Conservation (phyloP, 169 alveolate genomes). For the Eimeria falciformis region DNA sequence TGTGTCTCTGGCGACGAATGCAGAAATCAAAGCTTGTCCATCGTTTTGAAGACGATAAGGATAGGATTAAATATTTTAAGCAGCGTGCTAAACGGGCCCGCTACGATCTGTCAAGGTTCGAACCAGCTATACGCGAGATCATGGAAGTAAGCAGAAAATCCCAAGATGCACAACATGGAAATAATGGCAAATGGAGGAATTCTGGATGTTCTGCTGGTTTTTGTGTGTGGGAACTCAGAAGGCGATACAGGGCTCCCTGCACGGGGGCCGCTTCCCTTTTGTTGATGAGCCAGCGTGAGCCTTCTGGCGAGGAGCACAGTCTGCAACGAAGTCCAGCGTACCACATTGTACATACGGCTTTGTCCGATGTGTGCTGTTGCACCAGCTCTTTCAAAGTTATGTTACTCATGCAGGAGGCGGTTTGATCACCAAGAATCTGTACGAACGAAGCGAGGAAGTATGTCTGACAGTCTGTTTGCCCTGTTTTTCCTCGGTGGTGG, state of each 20-base stretch:
- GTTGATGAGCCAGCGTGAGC: constrained; percentile 75
- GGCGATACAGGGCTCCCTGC: constrained; percentile 67
- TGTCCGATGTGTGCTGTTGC: too few species aligned
- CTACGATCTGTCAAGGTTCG: constrained; percentile 79
- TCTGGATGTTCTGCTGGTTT: neutral
- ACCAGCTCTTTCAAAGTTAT: too few species aligned
- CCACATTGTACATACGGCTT: too few species aligned
- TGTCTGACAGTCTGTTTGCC: neutral
- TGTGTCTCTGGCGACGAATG: neutral
- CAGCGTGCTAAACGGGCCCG: constrained; percentile 73
- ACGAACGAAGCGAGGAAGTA: constrained; percentile 45
- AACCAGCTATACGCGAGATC: constrained; percentile 74
- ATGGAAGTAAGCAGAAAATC: constrained; percentile 68
- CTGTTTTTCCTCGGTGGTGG: neutral
- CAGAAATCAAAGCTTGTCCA: constrained; percentile 75
- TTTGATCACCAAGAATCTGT: constrained; percentile 23
- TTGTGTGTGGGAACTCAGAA: constrained; percentile 47
- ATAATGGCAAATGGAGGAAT: neutral
- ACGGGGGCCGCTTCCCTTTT: constrained; percentile 75
- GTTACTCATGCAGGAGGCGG: constrained; percentile 1
- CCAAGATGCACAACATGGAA: neutral
- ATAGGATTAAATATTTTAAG: constrained; percentile 69
- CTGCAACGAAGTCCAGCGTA: too few species aligned
- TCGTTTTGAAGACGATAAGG: constrained; percentile 70
- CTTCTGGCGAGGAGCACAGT: neutral